A percentile compares a stretch with the other conserved stretches of the same genome.
Evolutionary conservation across 768 basidiomycete genomes (phyloP).

Genomic region (Leccinum variicolor): DNA sequence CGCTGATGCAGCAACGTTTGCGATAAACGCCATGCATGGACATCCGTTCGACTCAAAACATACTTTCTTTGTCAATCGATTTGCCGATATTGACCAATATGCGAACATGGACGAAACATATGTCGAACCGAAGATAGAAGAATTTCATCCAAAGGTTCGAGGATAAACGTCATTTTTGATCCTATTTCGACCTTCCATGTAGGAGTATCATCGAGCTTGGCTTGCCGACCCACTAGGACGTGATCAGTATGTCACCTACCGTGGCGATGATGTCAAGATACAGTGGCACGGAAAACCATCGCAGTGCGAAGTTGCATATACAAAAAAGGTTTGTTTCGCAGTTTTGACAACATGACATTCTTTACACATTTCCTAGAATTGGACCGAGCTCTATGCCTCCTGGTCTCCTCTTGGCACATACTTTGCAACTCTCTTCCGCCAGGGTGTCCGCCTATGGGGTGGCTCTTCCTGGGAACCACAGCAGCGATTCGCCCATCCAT

Average conservation of each 20-base stretch:
- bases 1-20: slow-evolving; percentile 66
- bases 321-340: slow-evolving; percentile 58
- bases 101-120: slow-evolving; percentile 75
- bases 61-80: slow-evolving; percentile 80
- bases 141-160: slow-evolving; percentile 69
- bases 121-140: slow-evolving; percentile 67
- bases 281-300: slow-evolving; percentile 93
- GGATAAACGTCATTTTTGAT: neutral
- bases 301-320: slow-evolving; percentile 73
- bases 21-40: slow-evolving; percentile 64
- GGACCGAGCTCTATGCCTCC: slow-evolving; percentile 94
- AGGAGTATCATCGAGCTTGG: slow-evolving; percentile 98
- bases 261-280: slow-evolving; percentile 87
- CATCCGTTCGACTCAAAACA: slow-evolving; percentile 87
- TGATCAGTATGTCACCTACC: slow-evolving; percentile 94
- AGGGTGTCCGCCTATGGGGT: slow-evolving; percentile 95
- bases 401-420: slow-evolving; percentile 99
- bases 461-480: slow-evolving; percentile 87
- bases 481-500: slow-evolving; percentile 90
- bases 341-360: neutral
- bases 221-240: slow-evolving; percentile 88
- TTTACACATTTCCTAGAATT: slow-evolving; percentile 53
- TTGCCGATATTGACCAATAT: slow-evolving; percentile 86
- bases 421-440: slow-evolving; percentile 88
- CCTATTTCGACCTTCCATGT: slow-evolving; percentile 7